Percentiles rank a stretch among this genome's conserved stretches.
Conservation (phyloP, 2,329 filamentous ascomycete genomes). For the Tolypocladium tropicale region DNA sequence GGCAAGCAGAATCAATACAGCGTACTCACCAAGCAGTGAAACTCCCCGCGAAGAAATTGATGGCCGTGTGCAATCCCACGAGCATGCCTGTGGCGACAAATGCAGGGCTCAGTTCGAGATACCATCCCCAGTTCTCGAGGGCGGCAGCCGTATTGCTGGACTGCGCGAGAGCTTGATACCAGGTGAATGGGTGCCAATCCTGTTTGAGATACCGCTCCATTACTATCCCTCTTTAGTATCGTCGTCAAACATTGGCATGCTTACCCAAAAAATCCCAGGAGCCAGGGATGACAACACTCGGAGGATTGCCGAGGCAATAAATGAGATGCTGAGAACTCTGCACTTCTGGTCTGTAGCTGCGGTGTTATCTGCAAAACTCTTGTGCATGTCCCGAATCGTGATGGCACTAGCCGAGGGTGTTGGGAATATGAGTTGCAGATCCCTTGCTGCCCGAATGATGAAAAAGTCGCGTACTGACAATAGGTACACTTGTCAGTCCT, state of each 20-base stretch:
- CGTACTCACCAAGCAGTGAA: no score
- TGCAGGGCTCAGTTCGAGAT: slow-evolving; percentile 47
- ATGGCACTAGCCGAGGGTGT: slow-evolving; percentile 49
- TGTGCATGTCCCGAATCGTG: slow-evolving; percentile 56
- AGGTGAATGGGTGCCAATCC: slow-evolving; percentile 44
- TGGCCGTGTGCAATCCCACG: slow-evolving; percentile 41
- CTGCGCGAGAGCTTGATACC: slow-evolving; percentile 36
- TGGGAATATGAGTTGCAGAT: slow-evolving; percentile 50
- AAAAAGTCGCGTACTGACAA: slow-evolving; percentile 64
- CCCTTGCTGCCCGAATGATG: slow-evolving; percentile 53
- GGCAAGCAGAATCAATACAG: no score
- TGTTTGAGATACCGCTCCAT: no score
- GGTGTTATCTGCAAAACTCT: no score
- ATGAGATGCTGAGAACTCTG: no score
- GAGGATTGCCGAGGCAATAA: no score
- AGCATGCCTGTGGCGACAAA: slow-evolving; percentile 48
- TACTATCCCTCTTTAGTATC: no score
- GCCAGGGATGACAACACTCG: no score
- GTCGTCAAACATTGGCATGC: no score
- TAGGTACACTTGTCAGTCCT: no score
- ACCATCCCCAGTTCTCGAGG: slow-evolving; percentile 53
- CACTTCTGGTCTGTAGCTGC: no score
- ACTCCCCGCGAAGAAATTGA: slow-evolving; percentile 47
- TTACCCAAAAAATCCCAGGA: no score
- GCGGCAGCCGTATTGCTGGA: slow-evolving; percentile 34